Base-by-base conservation (phyloP, 2,329 filamentous ascomycete genomes). In the Chaetomiaceae sp. region DNA sequence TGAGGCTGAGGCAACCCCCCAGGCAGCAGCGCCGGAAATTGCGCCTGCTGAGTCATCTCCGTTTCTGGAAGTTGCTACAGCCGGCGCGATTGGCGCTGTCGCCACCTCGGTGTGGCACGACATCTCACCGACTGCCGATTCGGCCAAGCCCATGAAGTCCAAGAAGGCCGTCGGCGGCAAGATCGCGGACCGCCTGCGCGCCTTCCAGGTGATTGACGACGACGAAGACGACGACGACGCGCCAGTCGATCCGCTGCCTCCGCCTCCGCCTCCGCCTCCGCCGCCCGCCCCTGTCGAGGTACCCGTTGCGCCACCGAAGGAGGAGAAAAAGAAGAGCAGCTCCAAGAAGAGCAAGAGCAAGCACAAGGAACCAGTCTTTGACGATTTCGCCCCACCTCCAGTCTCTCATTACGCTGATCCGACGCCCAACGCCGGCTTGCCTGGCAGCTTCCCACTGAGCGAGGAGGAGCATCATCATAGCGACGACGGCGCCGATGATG, bases 401-500 rank as follows among this genome's bases (percentile, higher is more conserved):
- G n/a, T n/a, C n/a, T n/a, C n/a, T n/a, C n/a, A n/a, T n/a, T n/a
- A n/a, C n/a, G n/a, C n/a, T n/a, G n/a, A n/a, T 42, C 52, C 52
- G 15, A 51, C 49, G 20, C 26, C 36, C 26, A 18, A 24, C 17
- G 29, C 57, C 58, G 64, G 64, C 24, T 65, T 79, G 6, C 78
- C 79, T 34, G 79, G 79, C 45, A 75, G 74, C 50, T 83, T 83
- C 59, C 79, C 79, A 19, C 66, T 68, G 35, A 71, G 74, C 52
- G 71, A 73, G 29, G 71, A 71, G 52, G 69, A 74, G 9, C 37
- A 34, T n/a, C 32, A 42, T 10, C 22, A 36, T 26, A 41, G 41
- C 29, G 40, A 34, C 24, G 12, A 33, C 19, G 39, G 39, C 19
- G 49, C 44, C 34, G 59, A 62, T 39, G 65, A 73, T 55, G 72